Percentiles rank a stretch among this genome's conserved stretches.
phyloP scores from a whole-genome alignment of 768 basidiomycete genomes.

The Termitomyces sp. region DNA sequence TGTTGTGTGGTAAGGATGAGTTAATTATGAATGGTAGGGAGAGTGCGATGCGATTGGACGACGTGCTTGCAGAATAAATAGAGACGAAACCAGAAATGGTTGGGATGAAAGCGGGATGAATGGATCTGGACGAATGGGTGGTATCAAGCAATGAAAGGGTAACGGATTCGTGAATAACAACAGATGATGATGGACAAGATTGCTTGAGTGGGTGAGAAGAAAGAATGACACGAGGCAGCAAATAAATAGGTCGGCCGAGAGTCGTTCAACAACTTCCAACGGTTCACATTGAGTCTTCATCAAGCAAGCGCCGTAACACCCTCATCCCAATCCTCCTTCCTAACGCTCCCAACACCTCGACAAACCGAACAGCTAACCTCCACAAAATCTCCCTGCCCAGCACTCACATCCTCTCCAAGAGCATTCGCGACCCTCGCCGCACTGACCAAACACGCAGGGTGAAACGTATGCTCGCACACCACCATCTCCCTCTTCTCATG shows the following conservation, averaged over 20 bases:
- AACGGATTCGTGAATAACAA: not conserved
- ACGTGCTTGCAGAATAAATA: not conserved
- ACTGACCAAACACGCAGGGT: conserved; percentile 68
- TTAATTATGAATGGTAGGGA: not conserved
- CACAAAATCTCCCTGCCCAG: conserved; percentile 30
- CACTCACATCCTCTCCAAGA: conserved; percentile 42
- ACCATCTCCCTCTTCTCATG: not conserved
- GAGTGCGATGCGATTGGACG: not conserved
- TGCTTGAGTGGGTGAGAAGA: not conserved
- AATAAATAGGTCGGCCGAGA: not conserved
- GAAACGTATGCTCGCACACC: conserved; percentile 67
- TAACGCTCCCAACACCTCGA: conserved; percentile 54
- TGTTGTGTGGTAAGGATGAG: not conserved
- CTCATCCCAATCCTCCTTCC: conserved; percentile 55
- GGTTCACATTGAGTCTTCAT: not conserved
- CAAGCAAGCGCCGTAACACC: conserved; percentile 26
- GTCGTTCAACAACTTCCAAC: not conserved
- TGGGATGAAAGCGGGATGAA: not conserved
- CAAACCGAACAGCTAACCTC: conserved; percentile 78
- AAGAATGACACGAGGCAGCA: not conserved
- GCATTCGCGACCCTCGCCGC: conserved; percentile 48
- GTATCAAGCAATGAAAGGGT: conserved; percentile 3
- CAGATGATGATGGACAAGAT: not conserved
- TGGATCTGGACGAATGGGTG: not conserved
- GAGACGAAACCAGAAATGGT: no score